These are phyloP conservation scores for Xylaria arbuscula DNA, from an alignment of 2,329 filamentous ascomycete genomes.

Conservation along the genomic window DNA sequence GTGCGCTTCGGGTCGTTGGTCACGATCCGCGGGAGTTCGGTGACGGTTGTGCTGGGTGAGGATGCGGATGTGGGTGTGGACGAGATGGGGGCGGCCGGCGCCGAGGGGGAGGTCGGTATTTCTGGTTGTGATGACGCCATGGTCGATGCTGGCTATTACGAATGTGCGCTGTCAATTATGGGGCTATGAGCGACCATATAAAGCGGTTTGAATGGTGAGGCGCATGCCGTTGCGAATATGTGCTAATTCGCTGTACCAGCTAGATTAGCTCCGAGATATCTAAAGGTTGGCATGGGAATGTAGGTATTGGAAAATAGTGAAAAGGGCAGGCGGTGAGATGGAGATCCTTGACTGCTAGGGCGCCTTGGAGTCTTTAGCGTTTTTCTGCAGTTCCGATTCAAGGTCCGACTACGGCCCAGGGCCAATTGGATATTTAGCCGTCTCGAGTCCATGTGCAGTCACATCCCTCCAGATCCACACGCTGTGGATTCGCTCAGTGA, in stretches of 20 bases:
- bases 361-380: not conserved
- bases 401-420: conserved; percentile 42
- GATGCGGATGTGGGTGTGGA: conserved; percentile 15
- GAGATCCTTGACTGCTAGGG: not conserved
- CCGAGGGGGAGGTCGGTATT: conserved; percentile 27
- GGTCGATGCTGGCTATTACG: not conserved
- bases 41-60: conserved; percentile 7
- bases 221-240: not conserved
- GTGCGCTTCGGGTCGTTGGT: conserved; percentile 70
- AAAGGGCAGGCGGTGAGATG: conserved; percentile 38
- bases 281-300: not conserved
- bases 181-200: not conserved
- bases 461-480: conserved; percentile 5
- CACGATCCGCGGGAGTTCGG: conserved; percentile 52
- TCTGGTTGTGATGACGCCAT: conserved; percentile 41
- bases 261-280: not conserved
- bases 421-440: conserved; percentile 39
- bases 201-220: not conserved
- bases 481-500: conserved; percentile 16
- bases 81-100: conserved; percentile 19
- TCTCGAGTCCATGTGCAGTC: not conserved
- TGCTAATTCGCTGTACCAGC: not conserved
- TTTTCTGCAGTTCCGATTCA: conserved; percentile 33
- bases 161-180: not conserved
- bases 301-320: not conserved